phyloP scores from a whole-genome alignment of 2,329 filamentous ascomycete genomes.

The Calonectria pseudoturangicola region DNA sequence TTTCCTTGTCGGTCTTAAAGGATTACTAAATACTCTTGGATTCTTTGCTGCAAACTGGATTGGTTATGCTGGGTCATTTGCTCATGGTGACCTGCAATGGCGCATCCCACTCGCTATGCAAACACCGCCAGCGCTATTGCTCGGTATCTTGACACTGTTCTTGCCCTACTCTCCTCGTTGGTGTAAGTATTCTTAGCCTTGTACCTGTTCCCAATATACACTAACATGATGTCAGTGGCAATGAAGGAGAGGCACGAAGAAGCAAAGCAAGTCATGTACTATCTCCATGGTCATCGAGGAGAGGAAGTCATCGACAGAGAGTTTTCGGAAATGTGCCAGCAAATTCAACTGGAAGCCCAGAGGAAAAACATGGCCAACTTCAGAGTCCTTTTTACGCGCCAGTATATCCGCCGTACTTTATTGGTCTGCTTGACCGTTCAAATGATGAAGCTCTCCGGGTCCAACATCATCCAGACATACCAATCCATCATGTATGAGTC shows the following conservation, averaged over 20 bases:
- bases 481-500: constrained; percentile 62
- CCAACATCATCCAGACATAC: constrained; percentile 59
- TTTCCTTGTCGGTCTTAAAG: constrained; percentile 63
- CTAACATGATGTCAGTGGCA: constrained; percentile 15
- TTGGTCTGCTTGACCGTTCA: constrained; percentile 56
- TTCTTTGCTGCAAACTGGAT: constrained; percentile 49
- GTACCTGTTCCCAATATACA: fast-evolving
- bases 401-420: constrained; percentile 55
- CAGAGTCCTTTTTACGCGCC: constrained; percentile 51
- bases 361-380: constrained; percentile 31
- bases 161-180: constrained; percentile 55
- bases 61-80: constrained; percentile 57
- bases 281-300: constrained; percentile 34
- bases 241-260: constrained; percentile 39
- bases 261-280: constrained; percentile 39
- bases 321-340: constrained; percentile 39
- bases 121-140: constrained; percentile 51
- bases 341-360: constrained; percentile 39
- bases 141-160: constrained; percentile 49
- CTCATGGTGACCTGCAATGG: constrained; percentile 58
- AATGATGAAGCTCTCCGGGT: constrained; percentile 57
- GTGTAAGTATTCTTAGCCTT: constrained; percentile 38
- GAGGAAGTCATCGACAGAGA: constrained; percentile 35
- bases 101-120: constrained; percentile 60
- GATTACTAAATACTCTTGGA: constrained; percentile 50